Evolutionary conservation across 192 early-diverging fungal genomes (phyloP).

Genomic region (Dissophora ornata): DNA sequence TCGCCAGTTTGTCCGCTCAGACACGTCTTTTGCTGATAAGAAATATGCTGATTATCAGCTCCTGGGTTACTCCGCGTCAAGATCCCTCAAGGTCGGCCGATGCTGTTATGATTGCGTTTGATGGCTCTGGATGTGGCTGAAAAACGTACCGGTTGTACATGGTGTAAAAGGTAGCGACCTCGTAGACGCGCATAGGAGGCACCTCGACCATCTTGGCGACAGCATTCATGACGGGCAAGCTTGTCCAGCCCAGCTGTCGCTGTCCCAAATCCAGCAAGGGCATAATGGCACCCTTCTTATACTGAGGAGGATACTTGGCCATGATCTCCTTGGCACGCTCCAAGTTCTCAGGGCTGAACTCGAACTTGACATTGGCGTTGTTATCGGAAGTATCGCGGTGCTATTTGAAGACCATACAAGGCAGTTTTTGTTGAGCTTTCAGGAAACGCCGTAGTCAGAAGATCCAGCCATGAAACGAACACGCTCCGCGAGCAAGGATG

Average conservation of each 20-base stretch:
- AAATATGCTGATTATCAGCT: too few relatives aligned
- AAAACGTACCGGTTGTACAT: conserved; percentile 97
- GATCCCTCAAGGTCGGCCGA: too few relatives aligned
- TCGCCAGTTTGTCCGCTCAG: too few relatives aligned
- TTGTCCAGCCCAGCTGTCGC: conserved; percentile 94
- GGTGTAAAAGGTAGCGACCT: conserved; percentile 99
- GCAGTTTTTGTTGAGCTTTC: background rate
- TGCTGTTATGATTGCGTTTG: too few relatives aligned
- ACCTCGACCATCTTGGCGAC: conserved; percentile 95
- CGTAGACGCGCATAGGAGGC: conserved; percentile 99
- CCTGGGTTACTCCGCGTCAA: too few relatives aligned
- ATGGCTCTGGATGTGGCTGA: too few relatives aligned
- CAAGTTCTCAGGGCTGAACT: conserved; percentile 84
- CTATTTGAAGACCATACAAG: conserved; percentile 18
- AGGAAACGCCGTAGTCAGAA: too few relatives aligned
- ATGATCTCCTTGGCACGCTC: conserved; percentile 87
- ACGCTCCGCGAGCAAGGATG: background rate
- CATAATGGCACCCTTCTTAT: conserved; percentile 97
- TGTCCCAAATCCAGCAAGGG: conserved; percentile 96
- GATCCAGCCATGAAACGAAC: too few relatives aligned
- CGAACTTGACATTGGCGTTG: conserved; percentile 86
- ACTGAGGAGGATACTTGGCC: conserved; percentile 95
- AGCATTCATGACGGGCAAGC: conserved; percentile 96
- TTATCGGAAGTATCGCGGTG: conserved; percentile 86
- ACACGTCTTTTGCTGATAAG: too few relatives aligned